Base-by-base conservation (phyloP, 495 filamentous ascomycete species). In the Amphirosellinia nigrospora region DNA sequence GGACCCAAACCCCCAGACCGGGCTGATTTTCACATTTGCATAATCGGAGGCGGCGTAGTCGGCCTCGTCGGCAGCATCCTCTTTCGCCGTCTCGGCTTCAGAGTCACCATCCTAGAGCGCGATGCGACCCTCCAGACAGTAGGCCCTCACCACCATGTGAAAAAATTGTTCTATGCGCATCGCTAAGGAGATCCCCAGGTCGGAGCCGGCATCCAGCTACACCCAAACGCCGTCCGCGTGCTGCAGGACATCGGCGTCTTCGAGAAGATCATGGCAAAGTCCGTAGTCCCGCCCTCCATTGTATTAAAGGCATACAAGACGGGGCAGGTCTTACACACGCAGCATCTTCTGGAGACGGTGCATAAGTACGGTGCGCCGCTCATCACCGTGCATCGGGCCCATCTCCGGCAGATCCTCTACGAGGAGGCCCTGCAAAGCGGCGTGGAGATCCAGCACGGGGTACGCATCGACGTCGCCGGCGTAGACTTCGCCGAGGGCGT, bases 121-220 rank as follows among this genome's bases (percentile, higher is more conserved):
- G 34, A 36, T 36, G 7, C 34, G 34, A 36, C 34, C 3, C 34
- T 36, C 34, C 3, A 36, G 34, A 13, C 7, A 9, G 38, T 13
- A n/a, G n/a, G n/a, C n/a, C n/a, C n/a, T n/a, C n/a, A n/a, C n/a
- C n/a, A n/a, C n/a, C n/a, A n/a, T n/a, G n/a, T n/a, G n/a, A n/a
- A n/a, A n/a, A n/a, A n/a, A n/a, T n/a, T n/a, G n/a, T n/a, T n/a
- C n/a, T n/a, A n/a, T n/a, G n/a, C n/a, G n/a, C n/a, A n/a, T n/a
- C n/a, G n/a, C n/a, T n/a, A n/a, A n/a, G n/a, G n/a, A n/a, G n/a
- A n/a, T n/a, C n/a, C n/a, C n/a, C n/a, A n/a, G n/a, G n/a, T n/a
- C n/a, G n/a, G n/a, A n/a, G n/a, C n/a, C 50, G 71, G 68, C 2
- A 73, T 73, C 68, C 66, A 70, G 30, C 61, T 73, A 5, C 71